Conservation (phyloP, 1,139 yeast genomes). For the Yamadazyma spencermartinsiae region DNA sequence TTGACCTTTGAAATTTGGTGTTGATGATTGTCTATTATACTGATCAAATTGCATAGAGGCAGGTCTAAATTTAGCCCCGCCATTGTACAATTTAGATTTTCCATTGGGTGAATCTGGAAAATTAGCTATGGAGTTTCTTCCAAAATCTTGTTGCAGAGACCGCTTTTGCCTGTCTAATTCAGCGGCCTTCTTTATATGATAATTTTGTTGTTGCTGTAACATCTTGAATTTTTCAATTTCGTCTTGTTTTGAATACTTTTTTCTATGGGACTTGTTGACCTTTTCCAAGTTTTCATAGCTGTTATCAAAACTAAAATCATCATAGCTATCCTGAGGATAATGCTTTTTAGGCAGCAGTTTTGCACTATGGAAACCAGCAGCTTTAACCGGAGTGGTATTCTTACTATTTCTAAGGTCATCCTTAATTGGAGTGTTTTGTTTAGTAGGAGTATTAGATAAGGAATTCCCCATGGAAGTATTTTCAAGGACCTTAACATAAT, state of each 20-base stretch:
- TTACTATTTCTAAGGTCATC: slow-evolving; percentile 11
- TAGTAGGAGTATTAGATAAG: slow-evolving; percentile 16
- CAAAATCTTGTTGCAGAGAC: slow-evolving; percentile 20
- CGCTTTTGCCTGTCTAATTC: slow-evolving; percentile 19
- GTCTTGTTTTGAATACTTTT: slow-evolving; percentile 20
- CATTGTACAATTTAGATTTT: slow-evolving; percentile 8
- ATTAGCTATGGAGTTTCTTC: slow-evolving; percentile 15
- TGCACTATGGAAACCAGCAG: slow-evolving; percentile 12
- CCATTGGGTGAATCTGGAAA: slow-evolving; percentile 14
- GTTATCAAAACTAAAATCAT: slow-evolving; percentile 26
- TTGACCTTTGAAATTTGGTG: slow-evolving; percentile 12
- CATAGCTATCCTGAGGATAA: slow-evolving; percentile 19
- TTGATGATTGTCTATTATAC: slow-evolving; percentile 13
- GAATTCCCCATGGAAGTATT: slow-evolving; percentile 19
- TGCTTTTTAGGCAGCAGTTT: slow-evolving; percentile 19
- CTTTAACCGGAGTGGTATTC: slow-evolving; percentile 18
- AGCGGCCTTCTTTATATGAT: slow-evolving; percentile 25
- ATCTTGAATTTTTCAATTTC: slow-evolving; percentile 34
- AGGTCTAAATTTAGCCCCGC: slow-evolving; percentile 19
- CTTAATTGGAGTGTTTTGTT: slow-evolving; percentile 21
- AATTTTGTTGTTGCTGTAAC: slow-evolving; percentile 35
- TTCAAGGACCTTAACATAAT: slow-evolving; percentile 69
- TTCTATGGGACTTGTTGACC: slow-evolving; percentile 4
- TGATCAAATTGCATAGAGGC: slow-evolving; percentile 19
- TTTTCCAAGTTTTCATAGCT: slow-evolving; percentile 24